Evolutionary conservation across 805 yeast genomes (phyloP).

Genomic region (Nakazawaea populi): DNA sequence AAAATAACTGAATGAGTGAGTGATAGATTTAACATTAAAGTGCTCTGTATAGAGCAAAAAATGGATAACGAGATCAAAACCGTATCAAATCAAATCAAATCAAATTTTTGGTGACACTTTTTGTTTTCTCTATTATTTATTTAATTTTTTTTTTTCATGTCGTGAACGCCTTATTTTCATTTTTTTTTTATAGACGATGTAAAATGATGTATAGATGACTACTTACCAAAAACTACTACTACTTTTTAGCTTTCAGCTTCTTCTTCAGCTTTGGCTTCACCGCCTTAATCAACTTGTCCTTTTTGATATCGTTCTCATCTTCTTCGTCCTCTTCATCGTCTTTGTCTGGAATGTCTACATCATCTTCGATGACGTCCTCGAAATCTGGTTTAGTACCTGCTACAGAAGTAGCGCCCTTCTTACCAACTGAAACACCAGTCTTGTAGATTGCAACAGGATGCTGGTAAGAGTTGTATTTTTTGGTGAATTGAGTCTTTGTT

Average conservation of each 20-base stretch:
- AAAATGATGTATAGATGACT: neutral
- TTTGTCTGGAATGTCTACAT: constrained; percentile 28
- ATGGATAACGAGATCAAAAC: too few species aligned
- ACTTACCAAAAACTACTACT: neutral
- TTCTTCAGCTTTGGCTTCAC: constrained; percentile 31
- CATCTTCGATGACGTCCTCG: constrained; percentile 68
- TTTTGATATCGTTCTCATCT: constrained; percentile 42
- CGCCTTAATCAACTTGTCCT: constrained; percentile 59
- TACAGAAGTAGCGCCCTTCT: constrained; percentile 25
- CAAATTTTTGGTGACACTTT: too few species aligned
- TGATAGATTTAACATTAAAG: neutral
- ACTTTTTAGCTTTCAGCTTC: constrained; percentile 8
- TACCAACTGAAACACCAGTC: constrained; percentile 57
- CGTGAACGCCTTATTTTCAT: neutral
- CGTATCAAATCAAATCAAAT: too few species aligned
- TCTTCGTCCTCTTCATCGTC: constrained; percentile 33
- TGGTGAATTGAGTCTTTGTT: constrained; percentile 82
- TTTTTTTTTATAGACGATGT: neutral
- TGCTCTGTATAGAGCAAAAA: too few species aligned
- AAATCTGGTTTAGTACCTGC: constrained; percentile 45
- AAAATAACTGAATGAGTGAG: neutral
- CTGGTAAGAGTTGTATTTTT: constrained; percentile 64
- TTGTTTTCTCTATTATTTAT: neutral
- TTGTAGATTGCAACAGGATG: constrained; percentile 86
- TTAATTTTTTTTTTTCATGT: neutral